A percentile compares a stretch with the other conserved stretches of the same genome.
These are phyloP conservation scores for Kernera saxatilis DNA, from an alignment of 345 rosid species.

Conservation along the genomic window DNA sequence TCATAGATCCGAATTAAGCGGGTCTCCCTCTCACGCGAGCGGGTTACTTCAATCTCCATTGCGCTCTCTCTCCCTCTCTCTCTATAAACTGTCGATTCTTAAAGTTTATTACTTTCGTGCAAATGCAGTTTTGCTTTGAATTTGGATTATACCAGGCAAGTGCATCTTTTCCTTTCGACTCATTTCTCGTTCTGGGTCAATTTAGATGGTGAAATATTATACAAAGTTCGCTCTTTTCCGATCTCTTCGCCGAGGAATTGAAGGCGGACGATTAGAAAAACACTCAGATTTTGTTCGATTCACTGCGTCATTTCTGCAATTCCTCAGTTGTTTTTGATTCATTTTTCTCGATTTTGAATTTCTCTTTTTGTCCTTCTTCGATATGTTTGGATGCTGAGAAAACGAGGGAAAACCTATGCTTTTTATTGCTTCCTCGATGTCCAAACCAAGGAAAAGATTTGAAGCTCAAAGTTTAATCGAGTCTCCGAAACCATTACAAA, in stretches of 20 bases:
- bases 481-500: background rate
- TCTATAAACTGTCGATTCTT: background rate
- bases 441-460: background rate
- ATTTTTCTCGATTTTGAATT: background rate
- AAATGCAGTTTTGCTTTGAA: constrained; percentile 25
- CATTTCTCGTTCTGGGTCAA: background rate
- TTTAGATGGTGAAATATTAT: background rate
- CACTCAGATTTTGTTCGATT: background rate
- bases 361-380: background rate
- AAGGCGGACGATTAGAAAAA: background rate
- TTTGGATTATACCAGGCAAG: constrained; percentile 33
- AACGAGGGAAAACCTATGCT: background rate
- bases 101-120: background rate
- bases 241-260: background rate
- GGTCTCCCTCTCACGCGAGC: constrained; percentile 8
- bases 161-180: background rate
- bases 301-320: background rate
- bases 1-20: constrained; percentile 17
- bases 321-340: background rate
- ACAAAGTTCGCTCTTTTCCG: background rate
- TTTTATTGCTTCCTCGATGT: constrained; percentile 3
- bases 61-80: constrained; percentile 1
- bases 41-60: background rate
- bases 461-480: background rate
- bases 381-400: constrained; percentile 29